phyloP scores from a whole-genome alignment of 257 asterid genomes.

The Capsicum rhomboideum region DNA sequence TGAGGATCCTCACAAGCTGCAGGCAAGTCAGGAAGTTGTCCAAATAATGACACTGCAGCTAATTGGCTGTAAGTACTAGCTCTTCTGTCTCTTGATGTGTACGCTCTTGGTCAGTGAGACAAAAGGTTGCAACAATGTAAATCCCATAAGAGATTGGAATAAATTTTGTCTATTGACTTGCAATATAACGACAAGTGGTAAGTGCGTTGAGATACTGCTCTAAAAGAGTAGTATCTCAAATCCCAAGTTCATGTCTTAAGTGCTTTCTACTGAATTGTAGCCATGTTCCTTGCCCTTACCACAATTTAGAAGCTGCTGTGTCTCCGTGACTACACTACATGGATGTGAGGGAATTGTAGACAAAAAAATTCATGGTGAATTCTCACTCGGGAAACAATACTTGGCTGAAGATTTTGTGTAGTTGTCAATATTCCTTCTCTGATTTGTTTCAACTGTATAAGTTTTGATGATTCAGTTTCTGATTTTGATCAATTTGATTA shows the following conservation, averaged over 20 bases:
- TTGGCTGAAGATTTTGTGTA: background rate
- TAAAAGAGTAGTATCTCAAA: too few species aligned
- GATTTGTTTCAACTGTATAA: background rate
- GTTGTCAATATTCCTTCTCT: background rate
- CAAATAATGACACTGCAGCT: slow-evolving; percentile 10
- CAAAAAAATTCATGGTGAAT: background rate
- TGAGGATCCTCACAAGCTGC: background rate
- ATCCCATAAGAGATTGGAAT: too few species aligned
- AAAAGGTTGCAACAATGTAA: background rate
- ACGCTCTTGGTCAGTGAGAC: background rate
- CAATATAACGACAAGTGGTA: too few species aligned
- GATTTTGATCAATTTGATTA: background rate
- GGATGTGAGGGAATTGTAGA: background rate
- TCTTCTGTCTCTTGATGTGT: background rate
- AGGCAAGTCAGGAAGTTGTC: slow-evolving; percentile 7
- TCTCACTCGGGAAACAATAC: background rate
- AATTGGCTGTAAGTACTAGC: background rate
- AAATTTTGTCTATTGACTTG: too few species aligned
- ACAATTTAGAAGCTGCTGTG: background rate
- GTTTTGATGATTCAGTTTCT: background rate
- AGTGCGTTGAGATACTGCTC: too few species aligned
- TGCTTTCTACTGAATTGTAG: background rate
- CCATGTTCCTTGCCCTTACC: background rate
- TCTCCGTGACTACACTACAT: background rate
- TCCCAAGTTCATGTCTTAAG: background rate